Conservation (phyloP, 163 green algal species). For the Chloromonas sp. region DNA sequence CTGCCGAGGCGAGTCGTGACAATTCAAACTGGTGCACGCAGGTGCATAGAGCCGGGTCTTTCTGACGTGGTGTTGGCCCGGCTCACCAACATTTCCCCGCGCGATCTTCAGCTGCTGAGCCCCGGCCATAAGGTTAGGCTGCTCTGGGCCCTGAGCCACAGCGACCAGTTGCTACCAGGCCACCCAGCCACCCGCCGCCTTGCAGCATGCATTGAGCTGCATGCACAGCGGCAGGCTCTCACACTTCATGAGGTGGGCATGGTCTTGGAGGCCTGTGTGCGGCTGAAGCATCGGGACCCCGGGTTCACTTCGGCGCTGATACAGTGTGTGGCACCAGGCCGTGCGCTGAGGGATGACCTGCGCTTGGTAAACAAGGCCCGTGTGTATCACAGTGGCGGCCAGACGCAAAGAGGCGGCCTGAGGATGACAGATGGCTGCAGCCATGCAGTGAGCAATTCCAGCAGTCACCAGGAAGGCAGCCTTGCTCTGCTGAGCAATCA, state of each 20-base stretch:
- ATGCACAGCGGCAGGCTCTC: not conserved
- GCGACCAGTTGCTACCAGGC: not conserved
- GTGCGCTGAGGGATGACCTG: not conserved
- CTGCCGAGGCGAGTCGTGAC: too few species aligned
- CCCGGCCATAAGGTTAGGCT: not conserved
- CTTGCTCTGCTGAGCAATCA: too few species aligned
- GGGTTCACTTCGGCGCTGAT: too few species aligned
- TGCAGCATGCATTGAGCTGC: not conserved
- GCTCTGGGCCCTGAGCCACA: not conserved
- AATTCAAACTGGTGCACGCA: too few species aligned
- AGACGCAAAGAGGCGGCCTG: not conserved
- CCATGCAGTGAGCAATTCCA: not conserved
- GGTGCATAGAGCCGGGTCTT: too few species aligned
- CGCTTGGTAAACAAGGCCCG: not conserved
- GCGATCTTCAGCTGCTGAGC: too few species aligned
- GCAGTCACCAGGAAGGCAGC: too few species aligned
- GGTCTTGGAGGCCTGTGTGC: not conserved
- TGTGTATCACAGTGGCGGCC: not conserved
- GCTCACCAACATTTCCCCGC: not conserved
- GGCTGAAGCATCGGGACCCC: too few species aligned
- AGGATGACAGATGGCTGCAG: not conserved
- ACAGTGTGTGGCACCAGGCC: not conserved
- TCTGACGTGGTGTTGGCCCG: not conserved
- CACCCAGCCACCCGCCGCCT: not conserved
- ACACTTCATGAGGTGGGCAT: not conserved